Base-by-base conservation (phyloP, 345 rosid genomes). In the Citrus trifoliata region DNA sequence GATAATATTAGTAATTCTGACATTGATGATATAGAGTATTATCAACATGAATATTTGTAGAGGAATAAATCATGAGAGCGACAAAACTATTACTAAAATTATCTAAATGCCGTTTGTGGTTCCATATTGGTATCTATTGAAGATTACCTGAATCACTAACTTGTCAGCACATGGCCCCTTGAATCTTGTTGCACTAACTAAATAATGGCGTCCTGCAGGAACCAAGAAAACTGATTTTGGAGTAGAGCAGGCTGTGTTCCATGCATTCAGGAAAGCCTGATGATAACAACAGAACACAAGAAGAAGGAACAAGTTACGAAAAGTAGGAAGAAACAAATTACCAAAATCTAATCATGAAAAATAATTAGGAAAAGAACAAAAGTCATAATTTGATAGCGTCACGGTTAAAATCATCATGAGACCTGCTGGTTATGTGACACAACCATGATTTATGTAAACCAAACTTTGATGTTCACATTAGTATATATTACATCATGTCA, bases 131-230 rank as follows among this genome's bases (percentile, higher is more conserved):
- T 10, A 19, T 35, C 53, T n/a, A 3, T 35, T 30, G 30, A 13
- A 76, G 10, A 53, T 75, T 85, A 96, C 98, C 97, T 94, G 98
- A 79, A 96, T 84, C 75, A 90, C 76, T 79, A 94, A 81, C 71
- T 67, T 89, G 70, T 88, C 94, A 48, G 83, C 87, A 87, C 99
- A 96, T 3, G 99, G 98, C 58, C 99, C 99, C 75, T 74, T 87
- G 77, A 96, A 94, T 84, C 81, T 89, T 0, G 95, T 96, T 66
- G 99, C 99, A 30, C 87, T 93, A 24, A 96, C 97, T 78, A 93
- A 79, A 80, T 93, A 96, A 12, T 28, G 74, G 24, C 89, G 90
- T 33, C 88, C 97, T 42, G 85, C 86, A 48, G 98, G 99, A 80
- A 96, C 93, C 85, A 93, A 84, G 71, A 96, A 83, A 53, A 96